phyloP scores from a whole-genome alignment of 345 rosid genomes.

The Ceriops tagal region DNA sequence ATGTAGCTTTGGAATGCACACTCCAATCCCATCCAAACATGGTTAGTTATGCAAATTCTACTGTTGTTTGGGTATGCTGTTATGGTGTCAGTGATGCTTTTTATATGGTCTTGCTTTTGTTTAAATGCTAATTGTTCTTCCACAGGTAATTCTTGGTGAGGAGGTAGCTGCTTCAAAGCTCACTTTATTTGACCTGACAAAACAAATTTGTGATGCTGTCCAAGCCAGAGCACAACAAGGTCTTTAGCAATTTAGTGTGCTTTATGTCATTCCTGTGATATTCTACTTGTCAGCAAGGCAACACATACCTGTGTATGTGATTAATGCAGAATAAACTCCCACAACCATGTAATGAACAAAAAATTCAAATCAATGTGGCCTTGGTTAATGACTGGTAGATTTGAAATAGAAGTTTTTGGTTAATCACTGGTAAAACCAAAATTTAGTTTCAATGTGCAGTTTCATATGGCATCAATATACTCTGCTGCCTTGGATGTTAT shows the following conservation, averaged over 20 bases:
- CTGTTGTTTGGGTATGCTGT: constrained; percentile 2
- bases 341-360: background rate
- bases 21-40: constrained; percentile 98
- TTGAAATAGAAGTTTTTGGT: background rate
- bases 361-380: background rate
- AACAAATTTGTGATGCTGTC: constrained; percentile 92
- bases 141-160: constrained; percentile 91
- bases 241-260: constrained; percentile 23
- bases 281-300: background rate
- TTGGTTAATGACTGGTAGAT: background rate
- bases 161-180: constrained; percentile 98
- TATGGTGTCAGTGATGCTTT: background rate
- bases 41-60: constrained; percentile 41
- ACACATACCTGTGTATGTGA: background rate
- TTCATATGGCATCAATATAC: no score
- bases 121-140: constrained; percentile 9
- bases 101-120: background rate
- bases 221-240: constrained; percentile 92
- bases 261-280: constrained; percentile 14
- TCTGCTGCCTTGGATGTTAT: background rate
- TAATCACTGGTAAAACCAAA: background rate
- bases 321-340: background rate
- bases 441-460: background rate
- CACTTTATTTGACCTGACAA: constrained; percentile 87
- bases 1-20: constrained; percentile 95